Evolutionary conservation across 495 filamentous ascomycete species (phyloP), one percentile per base, ranked within the genome.

Genomic region (Aspergillus sparsus): DNA sequence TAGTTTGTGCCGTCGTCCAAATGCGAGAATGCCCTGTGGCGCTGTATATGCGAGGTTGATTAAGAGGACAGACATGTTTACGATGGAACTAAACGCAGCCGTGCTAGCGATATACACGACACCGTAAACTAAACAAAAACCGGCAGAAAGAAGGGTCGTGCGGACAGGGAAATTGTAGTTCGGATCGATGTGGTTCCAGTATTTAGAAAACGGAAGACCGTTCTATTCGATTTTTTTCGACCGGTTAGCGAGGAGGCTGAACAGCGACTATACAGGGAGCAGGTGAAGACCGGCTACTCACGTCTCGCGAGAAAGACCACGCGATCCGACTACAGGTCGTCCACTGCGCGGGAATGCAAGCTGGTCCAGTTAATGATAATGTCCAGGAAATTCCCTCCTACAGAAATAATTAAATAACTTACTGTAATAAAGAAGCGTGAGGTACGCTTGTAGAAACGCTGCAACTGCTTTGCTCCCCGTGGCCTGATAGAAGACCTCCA

Each of bases 11-110:
- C 76, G 65, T 5, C 73, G 66, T 3, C 64, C 60, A 18, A 60
- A 50, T 12, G 66, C 51, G 0, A 76, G 53, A 7, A 77, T 71
- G 8, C 62, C 65, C 61, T 75, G 73, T 0, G 77, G 76, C 10
- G 74, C 62, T 31, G 69, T 67, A 53, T 73, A 80, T 2, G 76
- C 70, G 46, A 77, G 62, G 45, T 75, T 74, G 10, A 76, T 62
- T 34, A 71, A 69, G n/a, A 77, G 55, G 5, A 77, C 70, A n/a
- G 71, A 66, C 10, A 69, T 65, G 15, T 74, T 75, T 32, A 78
- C 63, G 49, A 80, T 72, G 31, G 66, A 66, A 55, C 75, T 77
- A 59, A 77, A 78, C 5, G 77, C 77, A 3, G 71, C 70, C 0
- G 72, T 72, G 15, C 66, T 73, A 4, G 68, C 75, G 47, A 79